Evolutionary conservation across 768 basidiomycete genomes (phyloP), one percentile per base, ranked within the genome.

Genomic region (Gloeopeniophorella convolvens): DNA sequence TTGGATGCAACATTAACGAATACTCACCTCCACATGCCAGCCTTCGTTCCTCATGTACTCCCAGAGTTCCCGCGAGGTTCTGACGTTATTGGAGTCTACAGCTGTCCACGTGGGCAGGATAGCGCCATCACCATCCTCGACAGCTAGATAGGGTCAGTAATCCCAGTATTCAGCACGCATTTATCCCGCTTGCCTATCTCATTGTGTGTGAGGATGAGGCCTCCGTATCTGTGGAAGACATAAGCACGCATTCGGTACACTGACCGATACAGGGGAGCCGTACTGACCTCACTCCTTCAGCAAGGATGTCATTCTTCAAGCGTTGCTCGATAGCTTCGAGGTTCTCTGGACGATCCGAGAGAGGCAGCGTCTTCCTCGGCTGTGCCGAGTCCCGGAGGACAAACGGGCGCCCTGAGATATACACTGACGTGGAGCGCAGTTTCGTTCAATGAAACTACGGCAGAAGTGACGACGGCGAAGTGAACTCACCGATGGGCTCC

Each of bases 311-410:
- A 42, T 82, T 77, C 71, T 92, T 96, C 57, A 98, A 67, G 42
- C 95, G 79, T 40, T 72, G 71, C 66, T 94, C 96, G 49, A 98
- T 95, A 0, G 83, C 92, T 63, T 97, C 96, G 9, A 98, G 73
- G 62, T 94, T 96, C 66, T 92, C 87, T 2, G 92, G 88, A n/a
- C 96, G 78, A 67, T 95, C 90, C 20, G 92, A 93, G 28, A 97
- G 66, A 11, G 81, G 71, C 44, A 96, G 72, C 0, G 85, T 87
- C 35, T 78, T 78, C 46, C 86, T 77, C 3, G 93, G 93, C 54
- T 89, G 82, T 9, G 89, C 76, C 2, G 87, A 82, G 64, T 97
- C 92, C 34, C 94, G 77, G 23, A 97, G 71, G 3, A 97, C 93
- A 63, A 95, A 98, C 0, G 96, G 92, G 37, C 91, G 80, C 3